Conservation (phyloP, 2,329 filamentous ascomycete genomes). For the Trichoderma atrobrunneum region DNA sequence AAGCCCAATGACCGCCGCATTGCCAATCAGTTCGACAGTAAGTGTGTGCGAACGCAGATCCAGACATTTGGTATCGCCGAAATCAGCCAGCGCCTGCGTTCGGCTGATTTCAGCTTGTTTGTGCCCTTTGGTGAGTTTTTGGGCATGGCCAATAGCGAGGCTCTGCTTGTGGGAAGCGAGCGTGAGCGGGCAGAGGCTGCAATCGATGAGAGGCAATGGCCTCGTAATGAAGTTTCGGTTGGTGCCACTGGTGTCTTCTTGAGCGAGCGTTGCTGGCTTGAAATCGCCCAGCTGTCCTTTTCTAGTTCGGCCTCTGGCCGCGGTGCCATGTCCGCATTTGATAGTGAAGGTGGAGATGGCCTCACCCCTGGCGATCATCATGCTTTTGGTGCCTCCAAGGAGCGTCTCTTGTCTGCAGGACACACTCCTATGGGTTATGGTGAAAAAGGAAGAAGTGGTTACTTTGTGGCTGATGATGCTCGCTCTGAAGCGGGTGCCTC, state of each 20-base stretch:
- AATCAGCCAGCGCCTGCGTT: conserved; percentile 88
- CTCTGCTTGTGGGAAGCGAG: conserved; percentile 85
- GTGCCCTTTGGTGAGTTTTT: conserved; percentile 94
- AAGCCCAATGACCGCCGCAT: conserved; percentile 97
- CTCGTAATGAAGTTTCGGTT: conserved; percentile 82
- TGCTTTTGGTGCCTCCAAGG: conserved; percentile 61
- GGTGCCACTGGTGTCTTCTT: conserved; percentile 93
- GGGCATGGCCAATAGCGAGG: conserved; percentile 79
- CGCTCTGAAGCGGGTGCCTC: conserved; percentile 90
- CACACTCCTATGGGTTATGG: conserved; percentile 61
- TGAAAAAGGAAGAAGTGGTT: conserved; percentile 74
- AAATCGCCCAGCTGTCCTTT: conserved; percentile 74
- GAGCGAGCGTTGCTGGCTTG: conserved; percentile 93
- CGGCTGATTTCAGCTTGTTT: conserved; percentile 94
- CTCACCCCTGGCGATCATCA: conserved; percentile 58
- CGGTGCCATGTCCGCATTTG: conserved; percentile 41
- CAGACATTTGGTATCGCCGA: conserved; percentile 96
- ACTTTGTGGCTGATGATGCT: conserved; percentile 80
- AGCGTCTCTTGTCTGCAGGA: conserved; percentile 52
- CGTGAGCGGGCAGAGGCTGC: conserved; percentile 86
- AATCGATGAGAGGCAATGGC: conserved; percentile 91
- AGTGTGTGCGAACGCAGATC: conserved; percentile 91
- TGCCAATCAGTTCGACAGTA: conserved; percentile 98
- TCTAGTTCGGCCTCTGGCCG: conserved; percentile 50
- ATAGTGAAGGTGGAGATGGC: conserved; percentile 63